Evolutionary conservation across 192 early-diverging fungal genomes (phyloP), one percentile per base, ranked within the genome.

Genomic region (Gamsiella multidivaricata): DNA sequence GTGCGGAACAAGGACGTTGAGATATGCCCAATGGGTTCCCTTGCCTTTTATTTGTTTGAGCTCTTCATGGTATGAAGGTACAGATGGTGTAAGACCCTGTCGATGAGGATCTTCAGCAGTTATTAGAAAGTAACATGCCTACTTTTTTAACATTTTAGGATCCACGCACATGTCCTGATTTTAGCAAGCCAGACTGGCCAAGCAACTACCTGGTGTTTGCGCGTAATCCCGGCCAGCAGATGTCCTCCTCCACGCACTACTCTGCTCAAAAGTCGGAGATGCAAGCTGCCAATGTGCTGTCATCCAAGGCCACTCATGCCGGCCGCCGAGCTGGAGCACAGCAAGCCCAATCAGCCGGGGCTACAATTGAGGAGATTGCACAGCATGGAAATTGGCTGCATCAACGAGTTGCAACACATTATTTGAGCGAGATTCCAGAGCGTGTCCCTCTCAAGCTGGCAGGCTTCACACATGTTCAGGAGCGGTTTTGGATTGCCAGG

Each of bases 301-400:
- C 61, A n/a, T 52, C 50, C 25, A 64, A 63, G 34, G 61, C 39
- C 29, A 63, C 47, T 32, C 39, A 54, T 56, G 32, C 54, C n/a
- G 65, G 45, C 5, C 58, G 69, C 28, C 22, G 59, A 55, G 70
- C 70, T n/a, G 70, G 46, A 49, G 70, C 61, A 18, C 70, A 54
- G 28, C 33, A 34, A 23, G 54, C 54, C 0, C 70, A 72, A 18
- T 28, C 33, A 17, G 23, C 32, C 9, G 60, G 54, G 18, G 57
- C 51, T n/a, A 46, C 39, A 3, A 57, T 65, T 3, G 42, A 64
- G 0, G 61, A 64, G n/a, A 65, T 65, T 32, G 70, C 57, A 22
- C 60, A 58, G 26, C 61, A 72, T 42, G 70, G 51, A 3, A 53
- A 64, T 18, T 72, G 70, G 61, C 26, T 37, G 2, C 58, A 55